Percentiles rank a stretch among this genome's conserved stretches.
phyloP scores from a whole-genome alignment of 257 asterid genomes.

The Fraxinus pennsylvanica region DNA sequence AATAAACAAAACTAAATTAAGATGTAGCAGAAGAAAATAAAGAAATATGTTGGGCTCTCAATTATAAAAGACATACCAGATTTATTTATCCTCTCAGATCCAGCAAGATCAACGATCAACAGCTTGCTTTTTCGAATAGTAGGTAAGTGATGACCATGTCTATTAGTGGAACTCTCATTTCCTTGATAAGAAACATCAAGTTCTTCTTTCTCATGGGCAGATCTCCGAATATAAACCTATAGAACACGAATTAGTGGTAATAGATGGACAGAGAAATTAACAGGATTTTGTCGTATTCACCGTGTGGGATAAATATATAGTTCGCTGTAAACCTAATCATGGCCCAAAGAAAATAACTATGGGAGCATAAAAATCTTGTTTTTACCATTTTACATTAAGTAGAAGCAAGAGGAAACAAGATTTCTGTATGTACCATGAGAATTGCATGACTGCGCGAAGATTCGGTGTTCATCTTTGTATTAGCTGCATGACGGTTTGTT shows the following conservation, averaged over 20 bases:
- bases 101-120: conserved; percentile 92
- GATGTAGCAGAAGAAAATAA: conserved; percentile 14
- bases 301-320: background rate
- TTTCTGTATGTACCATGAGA: conserved; percentile 61
- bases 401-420: background rate
- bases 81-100: conserved; percentile 84
- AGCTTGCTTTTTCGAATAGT: conserved; percentile 81
- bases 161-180: conserved; percentile 36
- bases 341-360: background rate
- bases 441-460: conserved; percentile 95
- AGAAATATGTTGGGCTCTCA: conserved; percentile 10
- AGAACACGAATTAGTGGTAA: conserved; percentile 20
- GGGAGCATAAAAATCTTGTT: conserved; percentile 9
- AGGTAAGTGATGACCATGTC: conserved; percentile 46
- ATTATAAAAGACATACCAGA: conserved; percentile 57
- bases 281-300: background rate
- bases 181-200: conserved; percentile 36
- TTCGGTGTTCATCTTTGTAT: conserved; percentile 84
- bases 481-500: conserved; percentile 87
- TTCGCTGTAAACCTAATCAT: background rate
- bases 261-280: conserved; percentile 7
- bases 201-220: conserved; percentile 53
- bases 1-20: background rate
- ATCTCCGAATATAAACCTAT: conserved; percentile 69
- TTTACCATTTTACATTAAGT: background rate